Base-by-base conservation (phyloP, 345 rosid species). In the Eucalyptus urophylla region DNA sequence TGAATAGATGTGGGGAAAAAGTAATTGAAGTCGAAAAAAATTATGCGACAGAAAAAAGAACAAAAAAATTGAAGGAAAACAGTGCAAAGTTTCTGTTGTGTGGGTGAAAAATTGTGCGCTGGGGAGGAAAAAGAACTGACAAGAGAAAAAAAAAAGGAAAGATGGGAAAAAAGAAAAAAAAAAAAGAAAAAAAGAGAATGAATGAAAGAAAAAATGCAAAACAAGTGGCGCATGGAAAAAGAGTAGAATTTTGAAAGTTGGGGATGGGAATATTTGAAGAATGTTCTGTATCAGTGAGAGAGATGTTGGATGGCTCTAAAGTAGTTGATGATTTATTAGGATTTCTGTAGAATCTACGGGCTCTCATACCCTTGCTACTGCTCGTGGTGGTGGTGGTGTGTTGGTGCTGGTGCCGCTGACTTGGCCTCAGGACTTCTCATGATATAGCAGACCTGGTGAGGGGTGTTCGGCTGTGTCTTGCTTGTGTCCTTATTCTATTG, bases 371-470 rank as follows among this genome's bases (percentile, higher is more conserved):
- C 88, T 91, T 92, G 60, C 87, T 92, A 89, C 89, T 89, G 92
- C 89, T 93, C 94, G 29, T 91, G 91, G 88, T 89, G 93, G 88
- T 21, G 83, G 85, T 40, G 85, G 85, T 72, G 27, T 89, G 90
- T 88, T 91, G 89, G 51, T 92, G 89, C 88, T 91, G 93, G 90
- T 87, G 91, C 91, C 88, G 88, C 92, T 33, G 87, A 89, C 24
- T 21, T 76, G 85, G 85, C 85, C 60, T 87, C 89, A 87, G 85
- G 88, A 89, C 90, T 53, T 92, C 24, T 93, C 90, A 89, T 92
- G 88, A 54, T 88, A 92, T 87, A 87, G 90, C 91, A 86, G 91
- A 92, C 92, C 89, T 90, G 92, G 95, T 91, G 95, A 95, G 96
- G 93, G 92, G 94, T 91, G 89, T 91, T 89, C 76, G 89, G 90